phyloP scores from a whole-genome alignment of 2,329 filamentous ascomycete species.

The Ophiocordyceps sinensis region DNA sequence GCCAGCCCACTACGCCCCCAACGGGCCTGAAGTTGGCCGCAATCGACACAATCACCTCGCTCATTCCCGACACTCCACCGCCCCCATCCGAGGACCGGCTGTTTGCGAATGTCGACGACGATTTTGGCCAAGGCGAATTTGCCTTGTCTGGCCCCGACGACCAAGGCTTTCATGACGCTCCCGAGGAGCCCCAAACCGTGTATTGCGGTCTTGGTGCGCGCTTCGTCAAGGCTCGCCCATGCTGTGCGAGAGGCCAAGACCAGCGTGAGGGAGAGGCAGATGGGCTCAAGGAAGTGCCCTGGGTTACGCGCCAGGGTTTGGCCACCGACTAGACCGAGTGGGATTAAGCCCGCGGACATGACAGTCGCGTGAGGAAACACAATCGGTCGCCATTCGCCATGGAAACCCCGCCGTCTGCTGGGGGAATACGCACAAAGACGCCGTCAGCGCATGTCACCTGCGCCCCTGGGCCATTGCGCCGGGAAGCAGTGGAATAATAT shows the following conservation, averaged over 20 bases:
- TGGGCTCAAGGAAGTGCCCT: not conserved
- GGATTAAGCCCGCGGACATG: too few relatives aligned
- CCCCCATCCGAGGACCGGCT: too few relatives aligned
- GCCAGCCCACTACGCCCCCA: not conserved
- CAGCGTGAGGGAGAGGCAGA: not conserved
- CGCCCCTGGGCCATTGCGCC: too few relatives aligned
- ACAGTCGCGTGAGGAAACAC: too few relatives aligned
- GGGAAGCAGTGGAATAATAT: too few relatives aligned
- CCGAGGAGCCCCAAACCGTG: conserved; percentile 32
- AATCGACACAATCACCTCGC: not conserved
- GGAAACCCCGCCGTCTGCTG: too few relatives aligned
- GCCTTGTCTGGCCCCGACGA: conserved; percentile 31
- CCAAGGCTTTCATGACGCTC: conserved; percentile 25
- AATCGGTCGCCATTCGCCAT: too few relatives aligned
- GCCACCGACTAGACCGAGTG: too few relatives aligned
- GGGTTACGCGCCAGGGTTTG: not conserved
- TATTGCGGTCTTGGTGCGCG: conserved; percentile 41
- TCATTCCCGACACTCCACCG: not conserved
- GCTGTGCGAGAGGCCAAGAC: not conserved
- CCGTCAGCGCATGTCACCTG: too few relatives aligned
- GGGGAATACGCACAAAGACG: too few relatives aligned
- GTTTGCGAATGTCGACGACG: conserved; percentile 5
- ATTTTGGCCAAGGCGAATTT: conserved; percentile 25
- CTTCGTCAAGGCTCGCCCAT: conserved; percentile 14
- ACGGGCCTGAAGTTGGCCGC: not conserved